These are phyloP conservation scores for Fistulifera solaris DNA, from an alignment of 108 stramenopile genomes.

Conservation along the genomic window DNA sequence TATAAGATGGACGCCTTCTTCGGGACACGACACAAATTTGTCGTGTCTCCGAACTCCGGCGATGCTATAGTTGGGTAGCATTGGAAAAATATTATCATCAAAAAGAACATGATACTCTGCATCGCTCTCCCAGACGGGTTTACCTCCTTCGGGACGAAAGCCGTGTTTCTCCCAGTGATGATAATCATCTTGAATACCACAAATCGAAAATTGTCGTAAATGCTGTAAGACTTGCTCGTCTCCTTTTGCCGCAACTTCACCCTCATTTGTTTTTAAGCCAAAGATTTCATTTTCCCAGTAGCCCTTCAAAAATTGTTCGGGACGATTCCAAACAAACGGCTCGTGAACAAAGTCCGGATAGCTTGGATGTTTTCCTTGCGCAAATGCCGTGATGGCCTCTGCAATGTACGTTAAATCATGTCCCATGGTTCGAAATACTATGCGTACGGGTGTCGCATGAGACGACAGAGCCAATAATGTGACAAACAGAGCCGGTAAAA, in stretches of 20 bases:
- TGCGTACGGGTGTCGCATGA: neutral
- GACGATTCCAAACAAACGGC: conserved; percentile 26
- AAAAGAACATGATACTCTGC: conserved; percentile 48
- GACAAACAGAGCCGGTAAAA: conserved; percentile 70
- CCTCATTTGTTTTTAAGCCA: too few relatives aligned
- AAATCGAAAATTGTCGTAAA: conserved; percentile 30
- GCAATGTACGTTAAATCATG: conserved; percentile 60
- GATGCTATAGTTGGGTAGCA: conserved; percentile 47
- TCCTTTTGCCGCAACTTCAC: conserved; percentile 36
- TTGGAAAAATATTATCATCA: conserved; percentile 85
- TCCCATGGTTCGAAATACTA: conserved; percentile 82
- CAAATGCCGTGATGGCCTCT: conserved; percentile 45
- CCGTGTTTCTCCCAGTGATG: conserved; percentile 49
- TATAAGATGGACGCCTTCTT: conserved; percentile 65
- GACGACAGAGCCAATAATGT: conserved; percentile 22
- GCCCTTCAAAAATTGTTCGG: conserved; percentile 31
- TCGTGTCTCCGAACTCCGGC: conserved; percentile 53
- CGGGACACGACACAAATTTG: neutral
- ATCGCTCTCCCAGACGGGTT: conserved; percentile 62
- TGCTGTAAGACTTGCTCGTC: conserved; percentile 55
- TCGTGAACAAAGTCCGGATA: conserved; percentile 47
- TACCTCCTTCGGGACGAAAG: conserved; percentile 62
- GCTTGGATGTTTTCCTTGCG: conserved; percentile 58
- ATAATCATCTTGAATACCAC: conserved; percentile 81
- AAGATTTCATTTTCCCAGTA: conserved; percentile 17